Evolutionary conservation across 2,329 filamentous ascomycete species (phyloP).

Genomic region (Chaetomiaceae sp.): DNA sequence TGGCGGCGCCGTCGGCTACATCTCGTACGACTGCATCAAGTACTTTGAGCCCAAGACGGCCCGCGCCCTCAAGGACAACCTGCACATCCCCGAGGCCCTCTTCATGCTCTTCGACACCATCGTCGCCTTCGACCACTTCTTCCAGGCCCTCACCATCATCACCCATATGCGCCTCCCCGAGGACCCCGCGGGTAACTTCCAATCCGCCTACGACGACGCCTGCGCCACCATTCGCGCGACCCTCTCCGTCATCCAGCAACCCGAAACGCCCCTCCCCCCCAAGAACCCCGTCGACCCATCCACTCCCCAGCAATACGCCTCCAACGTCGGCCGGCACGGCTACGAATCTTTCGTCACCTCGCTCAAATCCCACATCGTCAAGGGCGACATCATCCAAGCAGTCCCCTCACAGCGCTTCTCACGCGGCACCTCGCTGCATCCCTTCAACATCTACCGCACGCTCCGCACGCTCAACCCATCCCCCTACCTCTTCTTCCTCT

Average conservation of each 20-base stretch:
- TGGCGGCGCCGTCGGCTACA: slow-evolving; percentile 91
- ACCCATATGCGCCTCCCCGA: slow-evolving; percentile 70
- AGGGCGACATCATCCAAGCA: slow-evolving; percentile 94
- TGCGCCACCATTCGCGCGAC: slow-evolving; percentile 60
- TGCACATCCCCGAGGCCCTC: slow-evolving; percentile 85
- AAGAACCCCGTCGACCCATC: slow-evolving; percentile 58
- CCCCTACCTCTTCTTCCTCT: slow-evolving; percentile 94
- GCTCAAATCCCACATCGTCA: slow-evolving; percentile 85
- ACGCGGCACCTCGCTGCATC: slow-evolving; percentile 83
- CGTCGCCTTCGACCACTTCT: slow-evolving; percentile 92
- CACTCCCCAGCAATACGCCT: slow-evolving; percentile 59
- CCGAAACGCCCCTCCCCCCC: slow-evolving; percentile 70
- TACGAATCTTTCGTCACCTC: slow-evolving; percentile 85
- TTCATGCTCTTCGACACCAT: slow-evolving; percentile 98
- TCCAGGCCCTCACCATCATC: slow-evolving; percentile 85
- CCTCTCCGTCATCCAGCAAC: slow-evolving; percentile 66
- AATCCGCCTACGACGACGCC: slow-evolving; percentile 66
- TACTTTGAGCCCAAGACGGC: slow-evolving; percentile 99
- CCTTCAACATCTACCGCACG: slow-evolving; percentile 97
- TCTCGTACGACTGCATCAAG: slow-evolving; percentile 93
- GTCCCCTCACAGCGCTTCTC: slow-evolving; percentile 93
- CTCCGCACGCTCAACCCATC: slow-evolving; percentile 96
- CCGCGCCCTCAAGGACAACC: slow-evolving; percentile 78
- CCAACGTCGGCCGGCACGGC: slow-evolving; percentile 83
- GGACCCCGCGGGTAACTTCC: slow-evolving; percentile 45